These are phyloP conservation scores for Phytopythium litorale DNA, from an alignment of 352 stramenopile genomes.

Conservation along the genomic window DNA sequence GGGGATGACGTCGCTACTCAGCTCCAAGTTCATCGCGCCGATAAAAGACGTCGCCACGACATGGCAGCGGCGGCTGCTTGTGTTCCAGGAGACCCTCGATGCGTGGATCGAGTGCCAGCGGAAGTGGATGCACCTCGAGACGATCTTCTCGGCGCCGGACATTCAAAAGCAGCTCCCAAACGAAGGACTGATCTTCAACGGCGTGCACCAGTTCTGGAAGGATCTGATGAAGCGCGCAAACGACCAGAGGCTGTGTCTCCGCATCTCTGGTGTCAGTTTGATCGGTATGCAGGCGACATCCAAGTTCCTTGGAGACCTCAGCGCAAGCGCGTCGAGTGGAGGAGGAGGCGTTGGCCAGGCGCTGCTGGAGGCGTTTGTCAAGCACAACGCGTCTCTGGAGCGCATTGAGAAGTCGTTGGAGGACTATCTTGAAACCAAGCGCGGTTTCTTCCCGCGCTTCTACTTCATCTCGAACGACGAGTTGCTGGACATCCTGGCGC, in stretches of 20 bases:
- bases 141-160: conserved; percentile 75
- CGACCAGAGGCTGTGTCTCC: conserved; percentile 64
- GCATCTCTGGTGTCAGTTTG: conserved; percentile 45
- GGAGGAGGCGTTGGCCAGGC: conserved; percentile 21
- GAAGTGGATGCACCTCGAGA: conserved; percentile 83
- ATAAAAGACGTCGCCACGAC: conserved; percentile 65
- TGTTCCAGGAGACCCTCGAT: conserved; percentile 83
- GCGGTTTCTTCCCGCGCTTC: conserved; percentile 79
- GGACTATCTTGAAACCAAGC: conserved; percentile 83
- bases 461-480: conserved; percentile 90
- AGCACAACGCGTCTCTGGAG: conserved; percentile 70
- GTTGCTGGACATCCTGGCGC: conserved; percentile 77
- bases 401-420: conserved; percentile 77
- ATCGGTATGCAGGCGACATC: conserved; percentile 12
- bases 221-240: conserved; percentile 64
- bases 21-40: conserved; percentile 81
- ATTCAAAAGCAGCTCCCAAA: conserved; percentile 81
- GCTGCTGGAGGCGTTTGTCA: conserved; percentile 57
- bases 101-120: conserved; percentile 77
- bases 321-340: conserved; percentile 7
- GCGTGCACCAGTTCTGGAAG: conserved; percentile 79
- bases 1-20: conserved; percentile 87
- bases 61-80: conserved; percentile 65
- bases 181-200: conserved; percentile 52
- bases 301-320: conserved; percentile 2